phyloP scores from a whole-genome alignment of 768 basidiomycete genomes.

The Mrakia gelida region DNA sequence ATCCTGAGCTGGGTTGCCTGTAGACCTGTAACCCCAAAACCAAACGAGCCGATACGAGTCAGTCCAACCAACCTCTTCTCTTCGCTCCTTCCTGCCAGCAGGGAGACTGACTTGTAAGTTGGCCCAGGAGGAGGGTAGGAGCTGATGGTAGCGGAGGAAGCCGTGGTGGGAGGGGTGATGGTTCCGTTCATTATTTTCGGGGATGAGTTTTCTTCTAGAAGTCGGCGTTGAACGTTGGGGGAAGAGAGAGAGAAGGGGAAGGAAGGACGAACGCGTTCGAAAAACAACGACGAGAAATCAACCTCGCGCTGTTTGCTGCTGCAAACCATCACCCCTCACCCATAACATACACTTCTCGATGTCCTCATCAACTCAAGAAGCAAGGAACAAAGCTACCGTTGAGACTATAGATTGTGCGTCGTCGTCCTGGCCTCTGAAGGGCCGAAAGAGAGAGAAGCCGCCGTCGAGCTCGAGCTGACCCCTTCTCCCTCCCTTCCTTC shows the following conservation, averaged over 20 bases:
- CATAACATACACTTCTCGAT: no score
- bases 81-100: neutral
- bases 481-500: no score
- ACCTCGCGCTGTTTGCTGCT: neutral
- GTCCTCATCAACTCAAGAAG: neutral
- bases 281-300: neutral
- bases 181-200: slow-evolving; percentile 8
- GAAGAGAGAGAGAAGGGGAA: neutral
- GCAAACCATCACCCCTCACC: neutral
- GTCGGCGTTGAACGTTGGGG: neutral
- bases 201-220: neutral
- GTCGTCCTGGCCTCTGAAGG: no score
- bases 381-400: neutral
- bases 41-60: neutral
- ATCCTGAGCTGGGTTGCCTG: slow-evolving; percentile 24
- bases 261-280: neutral
- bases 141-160: neutral
- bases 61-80: neutral
- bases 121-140: slow-evolving; percentile 25
- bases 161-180: neutral
- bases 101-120: slow-evolving; percentile 9
- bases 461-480: neutral
- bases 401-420: slow-evolving; percentile 13
- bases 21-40: neutral
- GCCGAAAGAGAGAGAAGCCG: no score